Evolutionary conservation across 257 asterid species (phyloP), one percentile per base, ranked within the genome.

Genomic region (Salvia splendens): DNA sequence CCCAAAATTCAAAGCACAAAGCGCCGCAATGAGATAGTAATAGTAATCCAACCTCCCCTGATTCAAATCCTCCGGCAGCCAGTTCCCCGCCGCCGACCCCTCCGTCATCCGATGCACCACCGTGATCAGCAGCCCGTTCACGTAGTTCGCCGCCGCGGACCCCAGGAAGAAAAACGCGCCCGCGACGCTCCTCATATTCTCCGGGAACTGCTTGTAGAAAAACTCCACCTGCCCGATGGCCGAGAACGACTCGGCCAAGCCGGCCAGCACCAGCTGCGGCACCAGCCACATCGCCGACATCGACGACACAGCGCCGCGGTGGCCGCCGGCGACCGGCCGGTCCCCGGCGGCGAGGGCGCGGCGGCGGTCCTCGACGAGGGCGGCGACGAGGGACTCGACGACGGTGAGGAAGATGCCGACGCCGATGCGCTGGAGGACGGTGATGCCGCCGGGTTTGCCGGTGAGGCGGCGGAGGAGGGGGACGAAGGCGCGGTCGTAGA

Each of bases 21-120:
- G 68, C 2, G 53, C 94, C 15, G 92, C 66, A 20, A 89, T 47
- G 2, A 89, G 60, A 69, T 71, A 85, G 55, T 89, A 93, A 57
- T 85, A 92, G 17, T 83, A 83, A 17, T 92, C 98, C 80, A 92
- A 41, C 53, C 87, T 87, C 70, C 96, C 98, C 58, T 87, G 75
- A 32, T 93, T 93, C 12, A 89, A 78, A 80, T 90, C 97, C 78
- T 93, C 96, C 5, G 96, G 95, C 77, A 89, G 36, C 98, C 98
- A 93, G 61, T 89, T 89, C 49, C 96, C 97, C 3, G 77, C 30
- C 51, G 83, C 20, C 59, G 88, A 76, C 16, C 80, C 77, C 77
- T 66, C 85, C 17, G 96, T 86, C 53, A 73, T 59, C 35, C 69
- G 61, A 56, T 89, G 97, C 54, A 87, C 87, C 5, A 75, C 49